A percentile compares a stretch with the other conserved stretches of the same genome.
phyloP scores from a whole-genome alignment of 2,329 filamentous ascomycete genomes.

The Fusarium oligoseptatum region DNA sequence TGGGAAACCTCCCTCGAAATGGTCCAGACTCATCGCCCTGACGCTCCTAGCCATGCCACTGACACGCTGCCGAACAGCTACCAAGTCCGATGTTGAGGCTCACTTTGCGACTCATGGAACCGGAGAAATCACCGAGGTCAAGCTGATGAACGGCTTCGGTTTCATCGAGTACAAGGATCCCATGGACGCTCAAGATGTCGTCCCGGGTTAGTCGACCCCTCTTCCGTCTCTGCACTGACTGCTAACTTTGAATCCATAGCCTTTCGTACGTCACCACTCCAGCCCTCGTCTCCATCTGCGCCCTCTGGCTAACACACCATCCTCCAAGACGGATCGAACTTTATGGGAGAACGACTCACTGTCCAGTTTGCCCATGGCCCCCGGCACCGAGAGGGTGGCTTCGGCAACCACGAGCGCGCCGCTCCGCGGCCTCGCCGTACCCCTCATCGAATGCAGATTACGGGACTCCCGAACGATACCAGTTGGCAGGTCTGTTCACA shows the following conservation, averaged over 20 bases:
- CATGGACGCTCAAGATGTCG: slow-evolving; percentile 97
- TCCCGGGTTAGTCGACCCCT: slow-evolving; percentile 80
- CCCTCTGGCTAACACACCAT: slow-evolving; percentile 43
- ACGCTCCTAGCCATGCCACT: slow-evolving; percentile 54
- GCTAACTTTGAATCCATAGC: slow-evolving; percentile 56
- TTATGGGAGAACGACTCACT: slow-evolving; percentile 97
- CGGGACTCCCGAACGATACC: slow-evolving; percentile 96
- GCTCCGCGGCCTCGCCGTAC: slow-evolving; percentile 89
- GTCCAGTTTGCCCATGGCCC: slow-evolving; percentile 98
- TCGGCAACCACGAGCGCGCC: slow-evolving; percentile 67
- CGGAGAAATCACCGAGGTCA: slow-evolving; percentile 98
- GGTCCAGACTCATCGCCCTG: slow-evolving; percentile 68
- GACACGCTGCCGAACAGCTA: slow-evolving; percentile 75
- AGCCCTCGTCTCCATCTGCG: slow-evolving; percentile 24
- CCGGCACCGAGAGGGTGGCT: slow-evolving; percentile 65
- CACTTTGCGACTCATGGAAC: slow-evolving; percentile 97
- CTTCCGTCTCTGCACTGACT: slow-evolving; percentile 35
- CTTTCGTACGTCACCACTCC: slow-evolving; percentile 68
- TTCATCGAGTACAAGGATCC: slow-evolving; percentile 99
- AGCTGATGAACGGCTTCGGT: slow-evolving; percentile 99
- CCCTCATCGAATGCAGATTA: slow-evolving; percentile 96
- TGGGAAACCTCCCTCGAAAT: slow-evolving; percentile 97
- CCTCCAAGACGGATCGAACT: slow-evolving; percentile 87
- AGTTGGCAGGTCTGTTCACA: slow-evolving; percentile 98
- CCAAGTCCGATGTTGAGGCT: slow-evolving; percentile 95